Percentiles rank a stretch among this genome's conserved stretches.
Evolutionary conservation across 106 monocot species (phyloP).

Genomic region (Dendrobium chrysotoxum): DNA sequence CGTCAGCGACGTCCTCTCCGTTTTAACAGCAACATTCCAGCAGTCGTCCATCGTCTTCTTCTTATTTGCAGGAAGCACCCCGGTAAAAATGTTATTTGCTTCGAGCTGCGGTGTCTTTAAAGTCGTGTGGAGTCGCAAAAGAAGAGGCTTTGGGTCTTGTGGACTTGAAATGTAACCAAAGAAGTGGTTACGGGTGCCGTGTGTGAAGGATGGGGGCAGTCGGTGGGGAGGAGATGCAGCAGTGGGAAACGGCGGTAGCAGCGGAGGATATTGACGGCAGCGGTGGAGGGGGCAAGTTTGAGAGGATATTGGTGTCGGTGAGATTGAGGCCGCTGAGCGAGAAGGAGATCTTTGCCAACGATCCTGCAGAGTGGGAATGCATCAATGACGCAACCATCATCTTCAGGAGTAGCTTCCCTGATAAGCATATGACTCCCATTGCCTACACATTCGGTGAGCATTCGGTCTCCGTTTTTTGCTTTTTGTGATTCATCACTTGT

Average conservation of each 20-base stretch:
- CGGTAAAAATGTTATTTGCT: not conserved
- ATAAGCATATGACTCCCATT: slow-evolving; percentile 57
- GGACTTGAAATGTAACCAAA: not conserved
- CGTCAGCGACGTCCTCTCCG: not conserved
- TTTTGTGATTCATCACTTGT: not conserved
- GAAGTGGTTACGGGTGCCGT: not conserved
- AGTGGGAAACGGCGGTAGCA: slow-evolving; percentile 28
- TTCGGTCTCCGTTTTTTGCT: not conserved
- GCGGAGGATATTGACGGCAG: slow-evolving; percentile 12
- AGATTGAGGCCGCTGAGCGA: slow-evolving; percentile 81
- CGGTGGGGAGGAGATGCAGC: slow-evolving; percentile 47
- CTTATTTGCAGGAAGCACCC: slow-evolving; percentile 1
- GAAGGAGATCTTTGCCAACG: slow-evolving; percentile 59
- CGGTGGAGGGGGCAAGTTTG: slow-evolving; percentile 29
- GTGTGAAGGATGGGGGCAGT: slow-evolving; percentile 49
- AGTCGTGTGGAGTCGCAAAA: not conserved
- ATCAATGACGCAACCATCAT: slow-evolving; percentile 72
- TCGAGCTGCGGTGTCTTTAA: not conserved
- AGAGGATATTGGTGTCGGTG: slow-evolving; percentile 91
- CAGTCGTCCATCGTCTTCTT: not conserved
- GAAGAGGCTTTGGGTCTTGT: not conserved
- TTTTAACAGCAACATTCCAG: not conserved
- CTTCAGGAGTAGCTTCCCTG: slow-evolving; percentile 51
- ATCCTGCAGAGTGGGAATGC: slow-evolving; percentile 86
- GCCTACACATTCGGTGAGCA: slow-evolving; percentile 82